A percentile compares a stretch with the other conserved stretches of the same genome.
phyloP scores from a whole-genome alignment of 169 alveolate genomes.

The Plasmodium reichenowi region DNA sequence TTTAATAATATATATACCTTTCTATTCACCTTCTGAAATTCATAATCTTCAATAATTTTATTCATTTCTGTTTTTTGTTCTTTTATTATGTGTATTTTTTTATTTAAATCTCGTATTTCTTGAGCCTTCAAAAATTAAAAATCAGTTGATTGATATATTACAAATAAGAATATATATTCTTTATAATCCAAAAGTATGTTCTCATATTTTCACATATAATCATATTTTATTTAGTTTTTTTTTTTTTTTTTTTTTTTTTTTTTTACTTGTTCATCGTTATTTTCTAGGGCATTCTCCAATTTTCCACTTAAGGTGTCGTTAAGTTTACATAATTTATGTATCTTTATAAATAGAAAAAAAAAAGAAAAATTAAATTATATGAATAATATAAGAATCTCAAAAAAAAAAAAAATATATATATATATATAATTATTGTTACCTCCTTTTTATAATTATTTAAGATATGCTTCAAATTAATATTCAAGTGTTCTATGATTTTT shows the following conservation, averaged over 20 bases:
- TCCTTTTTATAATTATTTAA: slow-evolving; percentile 31
- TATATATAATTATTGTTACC: slow-evolving; percentile 9
- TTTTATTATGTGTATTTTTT: slow-evolving; percentile 28
- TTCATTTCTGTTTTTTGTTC: slow-evolving; percentile 66
- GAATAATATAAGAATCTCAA: background rate
- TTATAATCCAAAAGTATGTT: too few species aligned
- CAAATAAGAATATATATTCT: too few species aligned
- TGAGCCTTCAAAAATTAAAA: slow-evolving; percentile 27
- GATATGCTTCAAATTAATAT: slow-evolving; percentile 26
- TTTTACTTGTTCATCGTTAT: slow-evolving; percentile 67
- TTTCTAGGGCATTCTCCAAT: slow-evolving; percentile 62
- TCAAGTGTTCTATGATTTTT: slow-evolving; percentile 53
- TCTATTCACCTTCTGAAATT: slow-evolving; percentile 26
- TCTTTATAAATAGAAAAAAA: slow-evolving; percentile 16
- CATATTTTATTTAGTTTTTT: too few species aligned
- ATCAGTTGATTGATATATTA: background rate
- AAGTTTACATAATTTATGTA: slow-evolving; percentile 16
- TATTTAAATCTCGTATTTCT: slow-evolving; percentile 70
- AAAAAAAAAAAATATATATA: slow-evolving; percentile 1
- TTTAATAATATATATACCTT: slow-evolving; percentile 18
- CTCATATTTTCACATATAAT: background rate
- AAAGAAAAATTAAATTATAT: background rate
- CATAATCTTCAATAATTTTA: slow-evolving; percentile 52
- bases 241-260: background rate
- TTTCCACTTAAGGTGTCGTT: slow-evolving; percentile 23